Percentiles rank a stretch among this genome's conserved stretches.
phyloP scores from a whole-genome alignment of 192 early-diverging fungal genomes.

The Dispira parvispora region DNA sequence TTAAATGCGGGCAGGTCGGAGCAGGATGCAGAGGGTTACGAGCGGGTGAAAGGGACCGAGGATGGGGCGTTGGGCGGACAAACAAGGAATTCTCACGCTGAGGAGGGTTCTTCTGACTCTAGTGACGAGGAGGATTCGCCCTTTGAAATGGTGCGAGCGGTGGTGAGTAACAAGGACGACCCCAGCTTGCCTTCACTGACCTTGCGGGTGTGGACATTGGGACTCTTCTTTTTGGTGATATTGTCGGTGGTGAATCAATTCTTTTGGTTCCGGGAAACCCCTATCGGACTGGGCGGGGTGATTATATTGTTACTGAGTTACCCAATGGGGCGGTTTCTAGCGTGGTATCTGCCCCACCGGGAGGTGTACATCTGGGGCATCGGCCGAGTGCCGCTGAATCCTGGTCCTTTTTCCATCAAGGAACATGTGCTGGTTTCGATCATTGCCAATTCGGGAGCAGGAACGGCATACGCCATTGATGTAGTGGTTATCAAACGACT shows the following conservation, averaged over 20 bases:
- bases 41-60: no score
- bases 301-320: conserved; percentile 62
- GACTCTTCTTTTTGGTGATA: conserved; percentile 41
- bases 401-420: conserved; percentile 78
- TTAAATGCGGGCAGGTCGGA: no score
- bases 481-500: conserved; percentile 49
- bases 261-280: conserved; percentile 76
- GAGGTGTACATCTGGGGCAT: conserved; percentile 14
- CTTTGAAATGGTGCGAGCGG: conserved; percentile 50
- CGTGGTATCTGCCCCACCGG: conserved; percentile 35
- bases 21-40: no score
- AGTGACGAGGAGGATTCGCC: conserved; percentile 27
- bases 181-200: conserved; percentile 45
- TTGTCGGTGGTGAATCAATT: conserved; percentile 64
- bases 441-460: conserved; percentile 52
- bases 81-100: no score
- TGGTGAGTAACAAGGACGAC: conserved; percentile 52
- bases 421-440: conserved; percentile 74
- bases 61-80: no score
- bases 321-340: conserved; percentile 51
- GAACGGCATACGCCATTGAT: conserved; percentile 57
- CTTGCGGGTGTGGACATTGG: conserved; percentile 53
- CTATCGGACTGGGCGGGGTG: conserved; percentile 44
- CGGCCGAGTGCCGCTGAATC: conserved; percentile 45
- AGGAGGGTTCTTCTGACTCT: no score